phyloP scores from a whole-genome alignment of 2,329 filamentous ascomycete genomes.

The Xylariales sp. region DNA sequence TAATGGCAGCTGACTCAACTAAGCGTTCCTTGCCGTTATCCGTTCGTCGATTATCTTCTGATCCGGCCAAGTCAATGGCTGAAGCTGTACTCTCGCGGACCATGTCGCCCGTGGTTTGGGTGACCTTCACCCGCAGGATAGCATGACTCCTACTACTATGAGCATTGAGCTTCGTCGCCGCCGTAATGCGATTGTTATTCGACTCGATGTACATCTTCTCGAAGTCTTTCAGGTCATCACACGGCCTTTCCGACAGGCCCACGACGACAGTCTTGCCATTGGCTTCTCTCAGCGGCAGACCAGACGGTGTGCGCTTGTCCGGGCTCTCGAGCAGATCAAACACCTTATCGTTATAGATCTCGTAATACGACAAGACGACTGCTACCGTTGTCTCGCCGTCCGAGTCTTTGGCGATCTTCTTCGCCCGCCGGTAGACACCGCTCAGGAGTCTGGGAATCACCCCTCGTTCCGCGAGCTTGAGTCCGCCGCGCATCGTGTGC shows the following conservation, averaged over 20 bases:
- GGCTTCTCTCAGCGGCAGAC: constrained; percentile 78
- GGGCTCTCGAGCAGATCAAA: constrained; percentile 84
- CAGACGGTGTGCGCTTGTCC: constrained; percentile 78
- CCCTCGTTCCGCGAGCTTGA: constrained; percentile 79
- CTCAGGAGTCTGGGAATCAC: constrained; percentile 84
- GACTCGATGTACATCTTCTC: constrained; percentile 86
- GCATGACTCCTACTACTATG: constrained; percentile 88
- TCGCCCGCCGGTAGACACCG: constrained; percentile 76
- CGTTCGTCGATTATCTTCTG: constrained; percentile 90
- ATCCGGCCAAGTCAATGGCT: constrained; percentile 91
- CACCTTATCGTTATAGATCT: constrained; percentile 96
- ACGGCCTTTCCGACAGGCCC: constrained; percentile 77
- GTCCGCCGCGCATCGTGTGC: constrained; percentile 90
- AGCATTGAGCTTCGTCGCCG: constrained; percentile 86
- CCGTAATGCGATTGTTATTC: constrained; percentile 85
- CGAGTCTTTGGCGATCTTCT: constrained; percentile 80
- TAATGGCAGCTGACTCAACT: constrained; percentile 94
- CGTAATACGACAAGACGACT: constrained; percentile 84
- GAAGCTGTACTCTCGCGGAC: constrained; percentile 77
- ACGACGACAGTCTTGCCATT: constrained; percentile 84
- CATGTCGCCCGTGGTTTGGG: constrained; percentile 65
- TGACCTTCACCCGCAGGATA: constrained; percentile 84
- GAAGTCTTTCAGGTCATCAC: constrained; percentile 83
- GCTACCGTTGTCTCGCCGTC: constrained; percentile 64
- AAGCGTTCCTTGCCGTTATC: constrained; percentile 90